Evolutionary conservation across 202 grass and related monocot species (phyloP), one percentile per base, ranked within the genome.

Genomic region (Schoenoplectus tabernaemontani): DNA sequence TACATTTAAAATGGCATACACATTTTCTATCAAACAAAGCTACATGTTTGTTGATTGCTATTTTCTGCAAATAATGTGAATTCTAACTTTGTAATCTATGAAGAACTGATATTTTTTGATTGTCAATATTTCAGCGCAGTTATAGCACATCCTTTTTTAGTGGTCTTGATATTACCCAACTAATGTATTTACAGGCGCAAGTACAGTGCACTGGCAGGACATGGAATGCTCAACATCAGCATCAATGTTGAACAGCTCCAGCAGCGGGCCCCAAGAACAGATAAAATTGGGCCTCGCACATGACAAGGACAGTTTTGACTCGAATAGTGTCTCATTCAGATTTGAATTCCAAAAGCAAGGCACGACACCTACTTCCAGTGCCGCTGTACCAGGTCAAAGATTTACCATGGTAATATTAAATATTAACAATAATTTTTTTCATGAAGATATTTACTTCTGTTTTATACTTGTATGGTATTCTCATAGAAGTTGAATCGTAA

Each of bases 151-250:
- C 10, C 13, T 50, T 34, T 4, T 61, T 50, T 51, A 41, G 38
- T 46, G 11, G 26, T 59, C 50, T 58, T 63, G 36, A 41, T 10
- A 38, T 59, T 41, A 61, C 19, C 51, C 16, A n/a, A 1, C 44
- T 46, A 64, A 50, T 37, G n/a, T 30, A 79, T 32, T 65, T 70
- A 65, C 68, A 88, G 86, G 69, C 19, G 69, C 67, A 36, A 71
- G 51, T 54, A 23, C 70, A 19, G 78, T 80, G 38, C 78, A 88
- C 20, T 81, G 51, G 48, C 48, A 85, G 74, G 89, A 91, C 84
- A 75, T 99, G 84, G 91, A 95, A 63, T 96, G 90, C 72, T 93
- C 92, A 17, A 96, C 87, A 44, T 99, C 88, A 30, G 88, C 82
- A 43, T 91, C 88, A 28, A 81, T 86, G 71, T n/a, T n/a, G n/a